Evolutionary conservation across 495 filamentous ascomycete genomes (phyloP), one percentile per base, ranked within the genome.

Genomic region (Neurospora sp.): DNA sequence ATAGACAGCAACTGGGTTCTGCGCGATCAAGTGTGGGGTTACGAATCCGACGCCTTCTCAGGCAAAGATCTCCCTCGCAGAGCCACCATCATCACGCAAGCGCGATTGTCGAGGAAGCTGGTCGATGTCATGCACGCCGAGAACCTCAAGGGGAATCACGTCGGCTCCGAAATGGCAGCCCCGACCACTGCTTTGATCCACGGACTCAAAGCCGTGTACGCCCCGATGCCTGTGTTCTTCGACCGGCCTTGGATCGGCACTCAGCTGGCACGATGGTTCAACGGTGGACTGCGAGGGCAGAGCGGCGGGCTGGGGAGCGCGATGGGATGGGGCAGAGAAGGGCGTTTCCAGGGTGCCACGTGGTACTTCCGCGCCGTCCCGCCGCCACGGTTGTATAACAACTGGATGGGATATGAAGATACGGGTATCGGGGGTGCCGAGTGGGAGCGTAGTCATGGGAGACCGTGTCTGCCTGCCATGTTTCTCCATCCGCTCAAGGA

Each of bases 81-180:
- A 27, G 86, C 87, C 10, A 89, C 87, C 66, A 88, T 93, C 73
- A 88, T 91, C 76, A 91, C 90, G 3, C 86, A 91, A 73, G 87
- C 85, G 3, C 86, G 91, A 44, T 84, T 90, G 48, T 91, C 88
- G 18, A 88, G 87, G 70, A 82, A 82, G 41, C 82, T 93, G n/a
- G 81, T 92, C 41, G 83, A 89, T 48, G 83, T 87, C 42, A 92
- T 93, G 90, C 82, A 89, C 72, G 83, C 82, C 16, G 89, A 92
- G 80, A 88, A 88, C 72, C 72, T 85, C 27, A 82, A 81, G 1
- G 91, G 91, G 16, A 85, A 89, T 22, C 85, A 88, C 66, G 85
- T 93, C 70, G 87, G 86, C 10, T 89, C 89, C 1, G 91, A 94
- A 75, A 92, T 93, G 90, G 88, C 86, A 44, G 87, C 91, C 2